These are phyloP conservation scores for Carnegiea gigantea DNA, from an alignment of 179 eudicot genomes.

Conservation along the genomic window DNA sequence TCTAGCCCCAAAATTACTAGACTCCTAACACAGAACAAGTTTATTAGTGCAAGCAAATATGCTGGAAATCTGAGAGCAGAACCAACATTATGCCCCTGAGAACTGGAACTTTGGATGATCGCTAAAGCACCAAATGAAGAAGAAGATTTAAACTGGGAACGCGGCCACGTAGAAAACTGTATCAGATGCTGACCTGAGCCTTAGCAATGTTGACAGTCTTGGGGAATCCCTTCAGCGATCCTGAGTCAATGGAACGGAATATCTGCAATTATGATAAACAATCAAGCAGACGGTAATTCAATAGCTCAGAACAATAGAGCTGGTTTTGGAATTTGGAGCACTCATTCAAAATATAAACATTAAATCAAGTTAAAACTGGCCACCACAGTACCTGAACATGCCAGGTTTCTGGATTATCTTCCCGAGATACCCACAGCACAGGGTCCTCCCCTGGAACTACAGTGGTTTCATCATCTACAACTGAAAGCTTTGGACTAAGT, in stretches of 20 bases:
- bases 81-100: neutral
- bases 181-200: slow-evolving; percentile 49
- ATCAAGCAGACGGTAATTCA: slow-evolving; percentile 9
- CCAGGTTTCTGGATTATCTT: slow-evolving; percentile 78
- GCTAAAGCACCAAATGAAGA: neutral
- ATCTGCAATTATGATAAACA: slow-evolving; percentile 41
- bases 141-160: neutral
- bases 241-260: slow-evolving; percentile 93
- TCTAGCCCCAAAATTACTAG: neutral
- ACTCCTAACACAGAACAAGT: neutral
- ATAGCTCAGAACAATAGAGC: neutral
- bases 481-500: slow-evolving; percentile 56
- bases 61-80: neutral
- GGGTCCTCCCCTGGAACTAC: slow-evolving; percentile 60
- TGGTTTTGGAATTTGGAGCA: neutral
- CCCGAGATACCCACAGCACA: slow-evolving; percentile 57
- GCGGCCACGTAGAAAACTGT: neutral
- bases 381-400: slow-evolving; percentile 70
- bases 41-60: neutral
- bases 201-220: slow-evolving; percentile 49
- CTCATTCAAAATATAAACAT: neutral
- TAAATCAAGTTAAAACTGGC: neutral
- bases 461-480: slow-evolving; percentile 40
- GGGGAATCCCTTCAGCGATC: slow-evolving; percentile 86
- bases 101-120: neutral